Evolutionary conservation across 495 filamentous ascomycete species (phyloP).

Genomic region (Penicillium daleae): DNA sequence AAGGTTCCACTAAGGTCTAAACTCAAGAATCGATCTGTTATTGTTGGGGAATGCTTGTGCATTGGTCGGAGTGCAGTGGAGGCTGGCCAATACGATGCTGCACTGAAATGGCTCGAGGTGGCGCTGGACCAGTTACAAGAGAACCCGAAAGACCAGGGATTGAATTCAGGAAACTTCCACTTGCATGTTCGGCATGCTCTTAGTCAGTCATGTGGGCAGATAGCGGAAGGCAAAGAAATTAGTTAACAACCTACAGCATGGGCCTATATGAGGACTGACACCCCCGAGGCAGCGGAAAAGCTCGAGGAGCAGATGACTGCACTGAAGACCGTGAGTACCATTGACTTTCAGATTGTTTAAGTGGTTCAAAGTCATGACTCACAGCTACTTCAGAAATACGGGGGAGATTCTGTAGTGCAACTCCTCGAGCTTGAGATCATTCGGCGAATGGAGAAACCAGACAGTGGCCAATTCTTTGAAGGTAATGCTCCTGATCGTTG

Average conservation of each 20-base stretch:
- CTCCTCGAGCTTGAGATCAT: slow-evolving; percentile 33
- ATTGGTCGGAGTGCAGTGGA: slow-evolving; percentile 66
- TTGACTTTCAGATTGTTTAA: no score
- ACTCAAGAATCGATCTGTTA: slow-evolving; percentile 51
- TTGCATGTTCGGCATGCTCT: slow-evolving; percentile 63
- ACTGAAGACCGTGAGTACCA: slow-evolving; percentile 28
- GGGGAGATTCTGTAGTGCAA: slow-evolving; percentile 64
- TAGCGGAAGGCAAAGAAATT: background rate
- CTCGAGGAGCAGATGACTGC: slow-evolving; percentile 11
- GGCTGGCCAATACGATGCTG: slow-evolving; percentile 54
- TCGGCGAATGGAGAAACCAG: background rate
- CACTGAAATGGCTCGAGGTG: slow-evolving; percentile 75
- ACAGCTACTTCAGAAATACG: slow-evolving; percentile 50
- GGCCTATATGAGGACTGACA: slow-evolving; percentile 21
- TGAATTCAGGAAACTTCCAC: slow-evolving; percentile 42
- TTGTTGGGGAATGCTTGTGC: slow-evolving; percentile 73
- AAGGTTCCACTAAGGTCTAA: slow-evolving; percentile 51
- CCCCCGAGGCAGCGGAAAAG: slow-evolving; percentile 6
- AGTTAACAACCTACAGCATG: slow-evolving; percentile 26
- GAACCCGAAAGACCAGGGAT: slow-evolving; percentile 40
- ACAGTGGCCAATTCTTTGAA: background rate
- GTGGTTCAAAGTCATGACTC: background rate
- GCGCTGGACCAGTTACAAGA: slow-evolving; percentile 61
- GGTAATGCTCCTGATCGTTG: background rate
- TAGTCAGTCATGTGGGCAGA: slow-evolving; percentile 15